These are phyloP conservation scores for Knoxdaviesia proteae DNA, from an alignment of 2,329 filamentous ascomycete genomes.

Conservation along the genomic window DNA sequence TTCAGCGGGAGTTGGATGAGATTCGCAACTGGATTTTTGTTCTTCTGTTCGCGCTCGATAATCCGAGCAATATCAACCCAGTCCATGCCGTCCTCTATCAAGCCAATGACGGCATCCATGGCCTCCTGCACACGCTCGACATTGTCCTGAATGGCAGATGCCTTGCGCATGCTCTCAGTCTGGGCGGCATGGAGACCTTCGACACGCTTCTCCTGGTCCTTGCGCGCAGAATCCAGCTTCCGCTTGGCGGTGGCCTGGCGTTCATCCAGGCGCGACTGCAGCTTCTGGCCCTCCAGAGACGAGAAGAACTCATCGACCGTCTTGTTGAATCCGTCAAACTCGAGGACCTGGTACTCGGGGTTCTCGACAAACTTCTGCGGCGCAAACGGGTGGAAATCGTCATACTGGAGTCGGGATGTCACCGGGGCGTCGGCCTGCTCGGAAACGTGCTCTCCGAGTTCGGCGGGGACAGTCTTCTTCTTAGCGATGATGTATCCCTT, in stretches of 20 bases:
- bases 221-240: conserved; percentile 66
- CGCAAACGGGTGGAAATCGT: conserved; percentile 87
- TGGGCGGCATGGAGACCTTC: conserved; percentile 68
- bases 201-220: conserved; percentile 69
- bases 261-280: conserved; percentile 67
- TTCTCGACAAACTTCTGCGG: conserved; percentile 61
- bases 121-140: conserved; percentile 80
- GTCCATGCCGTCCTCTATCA: conserved; percentile 91
- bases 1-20: conserved; percentile 77
- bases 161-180: conserved; percentile 67
- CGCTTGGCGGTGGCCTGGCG: conserved; percentile 61
- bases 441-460: neutral
- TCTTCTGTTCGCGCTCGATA: conserved; percentile 68
- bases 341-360: conserved; percentile 42
- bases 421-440: conserved; percentile 13
- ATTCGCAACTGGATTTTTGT: conserved; percentile 65
- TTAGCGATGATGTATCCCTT: conserved; percentile 82
- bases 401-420: conserved; percentile 45
- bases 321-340: conserved; percentile 73
- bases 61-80: conserved; percentile 82
- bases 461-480: conserved; percentile 8
- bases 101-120: conserved; percentile 73
- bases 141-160: conserved; percentile 77
- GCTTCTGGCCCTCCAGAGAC: conserved; percentile 79
- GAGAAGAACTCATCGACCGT: conserved; percentile 96